Base-by-base conservation (phyloP, 345 rosid genomes). In the Heritiera littoralis region DNA sequence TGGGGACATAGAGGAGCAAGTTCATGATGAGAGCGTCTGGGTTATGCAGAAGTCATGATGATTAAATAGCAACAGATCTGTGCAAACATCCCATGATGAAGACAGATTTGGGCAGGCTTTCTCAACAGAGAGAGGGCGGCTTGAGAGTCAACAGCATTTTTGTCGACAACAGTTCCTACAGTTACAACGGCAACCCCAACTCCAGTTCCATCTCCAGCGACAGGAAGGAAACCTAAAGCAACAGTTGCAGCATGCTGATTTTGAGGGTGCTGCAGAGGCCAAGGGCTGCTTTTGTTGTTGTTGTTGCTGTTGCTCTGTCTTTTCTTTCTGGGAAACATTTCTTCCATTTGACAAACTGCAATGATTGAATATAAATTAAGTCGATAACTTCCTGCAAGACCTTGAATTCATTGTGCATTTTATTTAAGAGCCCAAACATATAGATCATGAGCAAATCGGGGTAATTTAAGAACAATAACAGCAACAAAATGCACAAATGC, bases 301-400 rank as follows among this genome's bases (percentile, higher is more conserved):
- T n/a, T 78, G 74, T 55, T 81, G 41, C 2, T 69, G 55, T 30
- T 46, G 80, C 79, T 79, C 80, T 59, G 28, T 73, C 46, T 79
- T 81, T 65, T 17, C 69, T 18, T 77, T 81, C 52, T 10, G 67
- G 8, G 83, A 43, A 52, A 48, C 69, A 76, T 73, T 66, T 78
- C 43, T 73, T 48, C 48, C 67, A 28, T 80, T 84, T 14, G 78
- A 80, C 77, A 89, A 85, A 45, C 93, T 91, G 86, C 84, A 68
- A 48, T 9, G 43, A 48, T 41, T n/a, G 54, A 77, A 58, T 65
- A 30, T 41, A 55, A 71, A 59, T 70, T 23, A 71, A 73, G 54
- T 74, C 48, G 13, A 58, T 18, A 20, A 41, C 7, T 40, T 51
- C 65, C 9, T 14, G 41, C 28, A 45, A 69, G n/a, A 23, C 23